Evolutionary conservation across 495 filamentous ascomycete genomes (phyloP), one percentile per base, ranked within the genome.

Genomic region (Saxophila tyrrhenica): DNA sequence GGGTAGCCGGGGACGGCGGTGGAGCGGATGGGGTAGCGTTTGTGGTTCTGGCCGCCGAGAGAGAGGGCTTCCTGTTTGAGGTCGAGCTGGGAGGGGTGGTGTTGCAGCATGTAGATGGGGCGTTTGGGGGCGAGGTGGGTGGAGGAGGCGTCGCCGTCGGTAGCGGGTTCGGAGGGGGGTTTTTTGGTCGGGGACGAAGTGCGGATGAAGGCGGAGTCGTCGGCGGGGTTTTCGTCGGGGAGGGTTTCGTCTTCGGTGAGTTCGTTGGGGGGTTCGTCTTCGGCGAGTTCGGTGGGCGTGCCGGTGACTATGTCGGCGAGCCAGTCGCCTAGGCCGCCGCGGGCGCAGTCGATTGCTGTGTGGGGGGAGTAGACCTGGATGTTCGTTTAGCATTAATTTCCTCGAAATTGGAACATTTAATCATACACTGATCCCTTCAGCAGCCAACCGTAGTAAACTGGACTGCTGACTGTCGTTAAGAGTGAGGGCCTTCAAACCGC

Each of bases 321-420:
- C 92, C 92, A 98, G 71, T 96, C 89, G 55, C 86, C 90, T 55
- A 97, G 77, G 21, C 92, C 92, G 16, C 83, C 85, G 5, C 83
- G 81, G 0, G 86, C 86, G 23, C 89, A 88, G 70, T 98, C 92
- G 50, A 96, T 79, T 1, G 92, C 90, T 0, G 91, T 97, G 64
- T 98, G 92, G 0, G 92, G 92, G 50, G 83, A 88, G 72, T 98
- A 98, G 55, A 97, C 72, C 72, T 74, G 48, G 32, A 16, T 51
- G 55, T 38, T 63, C 16, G 17, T 24, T 55, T 23, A 56, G 48
- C 3, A 35, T 43, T 13, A 21, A 11, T 35, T 2, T 51, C 8
- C n/a, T 41, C 17, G 19, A 16, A 3, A 41, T 57, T 15, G 19
- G 15, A 19, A n/a, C 0, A 20, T 10, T 38, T 39, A 48, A 19